A percentile compares a stretch with the other conserved stretches of the same genome.
Evolutionary conservation across 495 filamentous ascomycete genomes (phyloP).

Genomic region (Clohesyomyces aquaticus): DNA sequence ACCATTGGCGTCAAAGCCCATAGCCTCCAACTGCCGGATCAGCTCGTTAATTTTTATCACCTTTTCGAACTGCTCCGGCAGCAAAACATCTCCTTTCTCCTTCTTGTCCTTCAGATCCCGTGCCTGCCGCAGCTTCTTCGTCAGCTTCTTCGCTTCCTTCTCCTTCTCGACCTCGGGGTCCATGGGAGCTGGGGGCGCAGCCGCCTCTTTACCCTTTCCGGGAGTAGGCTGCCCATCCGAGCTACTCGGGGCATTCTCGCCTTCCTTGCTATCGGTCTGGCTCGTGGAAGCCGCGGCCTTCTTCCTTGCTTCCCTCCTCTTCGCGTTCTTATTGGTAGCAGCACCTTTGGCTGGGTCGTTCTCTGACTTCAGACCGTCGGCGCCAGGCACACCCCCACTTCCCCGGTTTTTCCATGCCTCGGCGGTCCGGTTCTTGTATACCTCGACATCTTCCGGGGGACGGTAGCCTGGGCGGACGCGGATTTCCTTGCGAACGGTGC

Average conservation of each 20-base stretch:
- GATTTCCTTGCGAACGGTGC: conserved; percentile 86
- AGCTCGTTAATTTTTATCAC: conserved; percentile 96
- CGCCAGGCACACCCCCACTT: conserved; percentile 77
- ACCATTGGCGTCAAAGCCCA: conserved; percentile 79
- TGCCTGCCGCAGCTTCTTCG: conserved; percentile 94
- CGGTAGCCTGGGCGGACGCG: conserved; percentile 90
- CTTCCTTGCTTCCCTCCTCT: conserved; percentile 84
- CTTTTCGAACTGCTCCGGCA: conserved; percentile 97
- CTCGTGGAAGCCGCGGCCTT: conserved; percentile 67
- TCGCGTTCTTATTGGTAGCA: conserved; percentile 84
- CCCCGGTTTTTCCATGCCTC: conserved; percentile 83
- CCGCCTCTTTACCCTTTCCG: neutral
- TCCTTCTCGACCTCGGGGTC: conserved; percentile 80
- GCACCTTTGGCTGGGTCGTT: conserved; percentile 50
- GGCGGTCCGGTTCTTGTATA: conserved; percentile 92
- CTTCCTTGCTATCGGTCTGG: conserved; percentile 43
- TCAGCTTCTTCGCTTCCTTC: conserved; percentile 90
- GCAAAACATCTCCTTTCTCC: conserved; percentile 75
- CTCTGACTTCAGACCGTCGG: conserved; percentile 61
- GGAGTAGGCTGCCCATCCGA: neutral
- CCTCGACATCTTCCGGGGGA: conserved; percentile 93
- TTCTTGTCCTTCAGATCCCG: conserved; percentile 90
- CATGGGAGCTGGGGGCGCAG: conserved; percentile 36
- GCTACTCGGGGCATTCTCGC: conserved; percentile 41
- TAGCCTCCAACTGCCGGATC: conserved; percentile 79